Base-by-base conservation (phyloP, 768 basidiomycete species). In the Hericium erinaceus region DNA sequence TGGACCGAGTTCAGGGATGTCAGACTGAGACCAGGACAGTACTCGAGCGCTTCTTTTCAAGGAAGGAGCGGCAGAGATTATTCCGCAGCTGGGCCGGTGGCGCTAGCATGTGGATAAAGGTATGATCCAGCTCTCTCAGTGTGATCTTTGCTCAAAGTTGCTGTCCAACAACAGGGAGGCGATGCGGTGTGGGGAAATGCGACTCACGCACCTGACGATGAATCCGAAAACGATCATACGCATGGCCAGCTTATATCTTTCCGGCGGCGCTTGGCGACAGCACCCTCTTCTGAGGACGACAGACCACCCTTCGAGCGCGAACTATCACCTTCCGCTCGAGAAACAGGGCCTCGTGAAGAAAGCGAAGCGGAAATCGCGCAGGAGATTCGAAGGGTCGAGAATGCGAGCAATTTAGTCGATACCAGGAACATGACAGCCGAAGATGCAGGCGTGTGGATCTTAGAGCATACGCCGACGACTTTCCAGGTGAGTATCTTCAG, bases 71-170 rank as follows among this genome's bases (percentile, higher is more conserved):
- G 0, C 90, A 89, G 58, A 84, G 81, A 53, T 77, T 99, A 11
- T 98, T 99, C 76, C 79, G 92, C 28, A 89, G 87, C 66, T 99
- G 95, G 95, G 92, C 92, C 7, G 95, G 95, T 37, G 88, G 91
- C 61, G 92, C 89, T 22, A 89, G 90, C 62, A 81, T 94, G 83
- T 95, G 93, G 93, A 80, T 95, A 59, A 95, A 95, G 80, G 90
- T 83, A 67, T n/a, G 66, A 13, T 8, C 22, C 24, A 38, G 22
- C 22, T 28, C 12, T 24, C 20, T n/a, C 33, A 10, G 2, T 33
- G n/a, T 28, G 54, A 53, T 20, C 18, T 40, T 39, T 7, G 12
- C 15, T 49, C 6, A 37, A 22, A 13, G 15, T 20, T 15, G 18
- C 5, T n/a, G 15, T 2, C 39, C n/a, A 15, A 5, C 26, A 22